phyloP scores from a whole-genome alignment of 2,329 filamentous ascomycete genomes.

The Zymoseptoria brevis region DNA sequence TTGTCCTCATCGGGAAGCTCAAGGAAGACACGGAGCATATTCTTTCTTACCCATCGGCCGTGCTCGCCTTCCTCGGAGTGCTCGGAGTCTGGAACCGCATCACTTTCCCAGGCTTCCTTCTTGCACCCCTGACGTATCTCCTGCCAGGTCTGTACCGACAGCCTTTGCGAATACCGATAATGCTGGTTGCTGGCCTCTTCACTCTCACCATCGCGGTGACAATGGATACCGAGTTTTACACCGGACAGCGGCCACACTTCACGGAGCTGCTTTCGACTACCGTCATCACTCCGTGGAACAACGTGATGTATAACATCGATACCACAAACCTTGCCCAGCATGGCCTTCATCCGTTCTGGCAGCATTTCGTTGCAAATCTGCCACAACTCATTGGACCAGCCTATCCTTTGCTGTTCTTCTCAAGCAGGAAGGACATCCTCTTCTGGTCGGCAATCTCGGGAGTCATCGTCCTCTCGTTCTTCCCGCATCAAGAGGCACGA shows the following conservation, averaged over 20 bases:
- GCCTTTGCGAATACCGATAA: constrained; percentile 40
- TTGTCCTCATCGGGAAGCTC: constrained; percentile 86
- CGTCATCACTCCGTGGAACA: constrained; percentile 47
- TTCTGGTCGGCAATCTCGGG: constrained; percentile 69
- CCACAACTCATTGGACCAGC: constrained; percentile 47
- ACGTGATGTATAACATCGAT: constrained; percentile 44
- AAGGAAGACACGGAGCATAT: constrained; percentile 69
- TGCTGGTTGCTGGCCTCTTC: constrained; percentile 56
- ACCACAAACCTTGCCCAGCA: constrained; percentile 44
- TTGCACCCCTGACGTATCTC: constrained; percentile 74
- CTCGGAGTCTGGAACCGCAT: constrained; percentile 94
- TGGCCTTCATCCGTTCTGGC: constrained; percentile 46
- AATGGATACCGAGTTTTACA: constrained; percentile 81
- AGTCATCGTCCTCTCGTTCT: constrained; percentile 60
- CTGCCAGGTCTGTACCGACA: constrained; percentile 78
- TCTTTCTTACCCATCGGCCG: constrained; percentile 64
- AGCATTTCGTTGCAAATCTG: constrained; percentile 45
- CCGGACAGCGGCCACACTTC: constrained; percentile 60
- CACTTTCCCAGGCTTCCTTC: constrained; percentile 87
- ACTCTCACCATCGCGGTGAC: constrained; percentile 69
- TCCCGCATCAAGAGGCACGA: constrained; percentile 72
- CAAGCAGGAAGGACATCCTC: constrained; percentile 50
- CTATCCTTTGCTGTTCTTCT: constrained; percentile 38
- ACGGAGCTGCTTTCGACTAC: constrained; percentile 51
- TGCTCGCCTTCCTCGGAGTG: constrained; percentile 73